Conservation (phyloP, 805 yeast species). For the Candida xiaguanensis region DNA sequence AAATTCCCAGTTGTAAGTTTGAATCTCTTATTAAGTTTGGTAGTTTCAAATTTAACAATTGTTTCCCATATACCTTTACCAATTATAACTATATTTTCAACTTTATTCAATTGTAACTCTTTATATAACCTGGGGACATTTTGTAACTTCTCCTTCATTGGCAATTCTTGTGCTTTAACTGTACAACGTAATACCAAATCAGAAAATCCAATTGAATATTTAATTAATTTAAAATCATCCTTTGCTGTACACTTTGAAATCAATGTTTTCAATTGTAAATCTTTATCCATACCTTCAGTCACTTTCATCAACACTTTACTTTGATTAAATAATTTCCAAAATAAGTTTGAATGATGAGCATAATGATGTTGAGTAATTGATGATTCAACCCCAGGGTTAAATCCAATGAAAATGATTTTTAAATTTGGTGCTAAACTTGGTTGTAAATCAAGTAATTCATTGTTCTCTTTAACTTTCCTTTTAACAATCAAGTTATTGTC, state of each 20-base stretch:
- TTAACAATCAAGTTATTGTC: background rate
- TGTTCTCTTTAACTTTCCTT: background rate
- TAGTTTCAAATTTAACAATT: slow-evolving; percentile 35
- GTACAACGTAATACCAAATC: slow-evolving; percentile 69
- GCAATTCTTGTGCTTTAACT: slow-evolving; percentile 51
- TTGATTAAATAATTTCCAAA: slow-evolving; percentile 62
- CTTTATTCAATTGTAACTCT: slow-evolving; percentile 37
- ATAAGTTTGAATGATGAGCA: slow-evolving; percentile 65
- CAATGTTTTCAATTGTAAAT: slow-evolving; percentile 14
- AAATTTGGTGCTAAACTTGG: slow-evolving; percentile 28
- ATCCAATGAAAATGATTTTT: slow-evolving; percentile 59
- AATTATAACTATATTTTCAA: slow-evolving; percentile 51
- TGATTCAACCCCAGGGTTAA: slow-evolving; percentile 67
- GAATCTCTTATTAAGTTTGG: slow-evolving; percentile 20
- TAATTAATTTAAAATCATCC: slow-evolving; percentile 41
- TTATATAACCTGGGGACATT: slow-evolving; percentile 51
- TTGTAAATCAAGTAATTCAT: slow-evolving; percentile 22
- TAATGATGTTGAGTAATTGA: slow-evolving; percentile 62
- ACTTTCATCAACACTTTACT: slow-evolving; percentile 39
- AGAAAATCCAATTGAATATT: slow-evolving; percentile 60
- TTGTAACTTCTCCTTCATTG: slow-evolving; percentile 46
- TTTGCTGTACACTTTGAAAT: slow-evolving; percentile 9
- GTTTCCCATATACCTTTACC: slow-evolving; percentile 78
- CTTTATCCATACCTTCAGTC: slow-evolving; percentile 7
- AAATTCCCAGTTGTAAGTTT: slow-evolving; percentile 32